These are phyloP conservation scores for Leccinum rimulosum DNA, from an alignment of 768 basidiomycete species.

Conservation along the genomic window DNA sequence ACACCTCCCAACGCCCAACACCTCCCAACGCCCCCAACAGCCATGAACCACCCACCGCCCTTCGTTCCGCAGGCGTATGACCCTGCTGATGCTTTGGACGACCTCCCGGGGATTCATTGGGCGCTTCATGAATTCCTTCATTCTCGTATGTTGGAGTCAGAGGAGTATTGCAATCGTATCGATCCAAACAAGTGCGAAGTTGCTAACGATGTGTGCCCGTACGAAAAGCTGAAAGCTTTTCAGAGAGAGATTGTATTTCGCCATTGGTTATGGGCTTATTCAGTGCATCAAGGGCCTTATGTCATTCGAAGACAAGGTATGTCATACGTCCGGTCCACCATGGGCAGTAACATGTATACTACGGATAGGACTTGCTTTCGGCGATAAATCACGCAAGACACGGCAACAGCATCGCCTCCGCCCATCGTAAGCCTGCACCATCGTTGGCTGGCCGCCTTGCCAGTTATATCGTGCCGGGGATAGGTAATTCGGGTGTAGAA, in stretches of 20 bases:
- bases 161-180: conserved; percentile 64
- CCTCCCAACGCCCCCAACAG: conserved; percentile 2
- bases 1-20: neutral
- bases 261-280: conserved; percentile 83
- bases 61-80: conserved; percentile 45
- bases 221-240: neutral
- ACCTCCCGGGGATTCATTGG: conserved; percentile 60
- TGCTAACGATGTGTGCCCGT: neutral
- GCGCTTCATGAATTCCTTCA: conserved; percentile 77
- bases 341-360: neutral
- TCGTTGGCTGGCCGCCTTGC: conserved; percentile 65
- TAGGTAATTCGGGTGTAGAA: conserved; percentile 50
- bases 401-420: conserved; percentile 67
- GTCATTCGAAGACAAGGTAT: conserved; percentile 85
- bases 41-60: conserved; percentile 25
- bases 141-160: conserved; percentile 84
- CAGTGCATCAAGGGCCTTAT: conserved; percentile 90
- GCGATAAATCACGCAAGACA: conserved; percentile 76
- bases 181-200: conserved; percentile 32
- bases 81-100: conserved; percentile 49
- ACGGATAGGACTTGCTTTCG: conserved; percentile 64
- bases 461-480: conserved; percentile 58
- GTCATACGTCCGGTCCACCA: conserved; percentile 15
- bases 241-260: conserved; percentile 80
- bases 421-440: conserved; percentile 73